A percentile compares a stretch with the other conserved stretches of the same genome.
These are phyloP conservation scores for Daphne laureola DNA, from an alignment of 441 rosid species.

Conservation along the genomic window DNA sequence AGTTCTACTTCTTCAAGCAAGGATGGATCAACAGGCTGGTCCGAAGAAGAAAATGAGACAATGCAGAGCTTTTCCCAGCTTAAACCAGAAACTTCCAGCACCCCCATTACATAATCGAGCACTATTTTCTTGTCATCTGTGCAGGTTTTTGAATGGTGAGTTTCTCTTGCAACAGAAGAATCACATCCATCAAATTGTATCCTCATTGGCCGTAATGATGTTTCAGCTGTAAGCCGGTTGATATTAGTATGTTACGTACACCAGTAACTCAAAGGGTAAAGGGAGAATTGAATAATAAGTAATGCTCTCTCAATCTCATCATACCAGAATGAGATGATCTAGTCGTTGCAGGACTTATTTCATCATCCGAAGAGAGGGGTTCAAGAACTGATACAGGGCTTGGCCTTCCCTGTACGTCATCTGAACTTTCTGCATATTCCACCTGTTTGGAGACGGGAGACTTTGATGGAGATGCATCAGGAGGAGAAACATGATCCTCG, in stretches of 20 bases:
- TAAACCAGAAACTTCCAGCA: slow-evolving; percentile 52
- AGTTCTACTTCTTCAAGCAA: slow-evolving; percentile 43
- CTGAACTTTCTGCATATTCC: slow-evolving; percentile 33
- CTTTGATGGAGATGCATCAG: slow-evolving; percentile 43
- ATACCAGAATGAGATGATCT: slow-evolving; percentile 53
- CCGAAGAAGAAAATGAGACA: slow-evolving; percentile 58
- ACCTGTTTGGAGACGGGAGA: slow-evolving; percentile 32
- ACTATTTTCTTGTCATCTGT: slow-evolving; percentile 39
- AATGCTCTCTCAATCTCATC: slow-evolving; percentile 13
- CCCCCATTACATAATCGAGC: slow-evolving; percentile 47
- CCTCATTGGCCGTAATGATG: slow-evolving; percentile 44
- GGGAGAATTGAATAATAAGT: not conserved
- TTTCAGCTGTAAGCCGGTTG: slow-evolving; percentile 38
- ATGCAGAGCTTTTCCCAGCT: slow-evolving; percentile 60
- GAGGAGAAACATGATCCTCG: slow-evolving; percentile 32
- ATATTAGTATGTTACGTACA: slow-evolving; percentile 20
- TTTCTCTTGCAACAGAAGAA: slow-evolving; percentile 24
- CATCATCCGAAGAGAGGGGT: slow-evolving; percentile 66
- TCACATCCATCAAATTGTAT: slow-evolving; percentile 63
- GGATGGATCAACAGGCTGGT: slow-evolving; percentile 66
- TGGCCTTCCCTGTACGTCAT: slow-evolving; percentile 44
- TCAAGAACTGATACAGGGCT: slow-evolving; percentile 96
- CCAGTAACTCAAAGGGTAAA: not conserved
- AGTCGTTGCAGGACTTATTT: slow-evolving; percentile 53
- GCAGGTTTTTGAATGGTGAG: slow-evolving; percentile 27